Evolutionary conservation across 352 stramenopile genomes (phyloP).

Genomic region (Phytophthora chlamydospora): DNA sequence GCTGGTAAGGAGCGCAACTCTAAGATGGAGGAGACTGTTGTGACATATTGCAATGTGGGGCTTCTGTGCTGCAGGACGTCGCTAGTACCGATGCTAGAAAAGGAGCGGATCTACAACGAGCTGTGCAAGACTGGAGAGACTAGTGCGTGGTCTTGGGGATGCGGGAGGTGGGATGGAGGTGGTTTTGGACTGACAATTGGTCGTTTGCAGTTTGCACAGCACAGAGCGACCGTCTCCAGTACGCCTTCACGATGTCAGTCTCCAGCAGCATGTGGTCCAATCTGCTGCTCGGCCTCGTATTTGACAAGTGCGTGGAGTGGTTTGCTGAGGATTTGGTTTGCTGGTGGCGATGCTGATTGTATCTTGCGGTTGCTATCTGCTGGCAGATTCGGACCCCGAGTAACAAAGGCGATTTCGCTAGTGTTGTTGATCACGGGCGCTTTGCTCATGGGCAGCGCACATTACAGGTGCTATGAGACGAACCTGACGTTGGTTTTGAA

Average conservation of each 20-base stretch:
- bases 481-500: neutral
- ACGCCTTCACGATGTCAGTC: slow-evolving; percentile 64
- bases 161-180: neutral
- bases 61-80: slow-evolving; percentile 48
- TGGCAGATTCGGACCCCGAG: slow-evolving; percentile 55
- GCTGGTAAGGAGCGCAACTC: slow-evolving; percentile 48
- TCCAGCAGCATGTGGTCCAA: slow-evolving; percentile 72
- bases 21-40: neutral
- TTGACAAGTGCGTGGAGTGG: slow-evolving; percentile 47
- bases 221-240: slow-evolving; percentile 65
- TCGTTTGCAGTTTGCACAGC: slow-evolving; percentile 46
- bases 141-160: slow-evolving; percentile 31
- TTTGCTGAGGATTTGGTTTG: neutral
- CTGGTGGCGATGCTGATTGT: slow-evolving; percentile 4
- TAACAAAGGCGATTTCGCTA: slow-evolving; percentile 61
- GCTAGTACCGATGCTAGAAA: slow-evolving; percentile 62
- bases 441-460: slow-evolving; percentile 57
- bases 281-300: slow-evolving; percentile 62
- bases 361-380: neutral
- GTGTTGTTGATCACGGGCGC: slow-evolving; percentile 52
- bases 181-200: neutral
- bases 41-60: slow-evolving; percentile 11
- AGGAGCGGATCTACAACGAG: slow-evolving; percentile 63
- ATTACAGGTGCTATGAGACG: slow-evolving; percentile 33
- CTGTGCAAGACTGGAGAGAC: slow-evolving; percentile 44